These are phyloP conservation scores for Golubevia pallescens DNA, from an alignment of 1,284 basidiomycete species.

Conservation along the genomic window DNA sequence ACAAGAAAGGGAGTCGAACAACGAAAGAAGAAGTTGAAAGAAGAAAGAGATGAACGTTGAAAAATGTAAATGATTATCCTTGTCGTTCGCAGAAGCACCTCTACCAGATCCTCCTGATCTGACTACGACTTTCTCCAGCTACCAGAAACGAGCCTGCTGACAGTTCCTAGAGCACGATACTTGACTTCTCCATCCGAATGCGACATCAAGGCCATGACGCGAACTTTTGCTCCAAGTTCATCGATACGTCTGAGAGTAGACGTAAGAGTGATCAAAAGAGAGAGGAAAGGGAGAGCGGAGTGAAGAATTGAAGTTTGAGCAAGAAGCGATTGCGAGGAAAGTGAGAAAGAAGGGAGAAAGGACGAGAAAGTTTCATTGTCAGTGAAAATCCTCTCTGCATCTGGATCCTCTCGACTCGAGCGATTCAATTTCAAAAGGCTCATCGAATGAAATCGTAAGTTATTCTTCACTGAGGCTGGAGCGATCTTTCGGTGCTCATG, in stretches of 20 bases:
- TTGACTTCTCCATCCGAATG: constrained; percentile 46
- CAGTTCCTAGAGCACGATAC: constrained; percentile 46
- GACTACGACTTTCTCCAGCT: constrained; percentile 30
- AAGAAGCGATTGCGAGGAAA: not conserved
- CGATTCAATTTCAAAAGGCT: too few species aligned
- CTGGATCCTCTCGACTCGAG: not conserved
- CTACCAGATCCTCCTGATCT: not conserved
- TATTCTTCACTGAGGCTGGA: too few species aligned
- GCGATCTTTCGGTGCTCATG: too few species aligned
- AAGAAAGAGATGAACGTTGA: not conserved
- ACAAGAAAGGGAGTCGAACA: too few species aligned
- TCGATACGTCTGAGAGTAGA: constrained; percentile 16
- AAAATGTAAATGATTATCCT: not conserved
- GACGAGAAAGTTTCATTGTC: not conserved
- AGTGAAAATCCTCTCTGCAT: not conserved
- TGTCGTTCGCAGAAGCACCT: not conserved
- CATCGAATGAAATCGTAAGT: too few species aligned
- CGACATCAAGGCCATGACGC: constrained; percentile 47
- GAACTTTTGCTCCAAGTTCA: constrained; percentile 44
- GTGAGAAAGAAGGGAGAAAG: not conserved
- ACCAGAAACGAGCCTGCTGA: constrained; percentile 43
- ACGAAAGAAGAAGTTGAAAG: too few species aligned
- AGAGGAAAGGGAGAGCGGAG: not conserved
- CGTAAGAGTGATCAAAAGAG: not conserved
- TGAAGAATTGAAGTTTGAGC: not conserved